Evolutionary conservation across 805 yeast species (phyloP).

Genomic region (Saccharomycopsis olivae): DNA sequence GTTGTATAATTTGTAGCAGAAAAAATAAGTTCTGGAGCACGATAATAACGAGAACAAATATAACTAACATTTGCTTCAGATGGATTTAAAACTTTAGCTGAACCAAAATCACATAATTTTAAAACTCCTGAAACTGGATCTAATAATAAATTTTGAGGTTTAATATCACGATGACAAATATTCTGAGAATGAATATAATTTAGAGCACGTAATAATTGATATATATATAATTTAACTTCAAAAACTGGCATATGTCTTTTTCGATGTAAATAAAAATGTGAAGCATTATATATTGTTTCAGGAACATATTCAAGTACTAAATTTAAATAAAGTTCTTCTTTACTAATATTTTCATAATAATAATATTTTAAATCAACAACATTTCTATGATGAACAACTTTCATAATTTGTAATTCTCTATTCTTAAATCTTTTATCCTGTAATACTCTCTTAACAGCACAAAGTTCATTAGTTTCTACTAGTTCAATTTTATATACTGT

Average conservation of each 20-base stretch:
- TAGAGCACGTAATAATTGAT: slow-evolving; percentile 65
- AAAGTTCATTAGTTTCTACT: slow-evolving; percentile 61
- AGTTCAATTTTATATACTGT: slow-evolving; percentile 87
- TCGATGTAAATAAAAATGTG: slow-evolving; percentile 71
- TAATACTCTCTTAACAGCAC: slow-evolving; percentile 92
- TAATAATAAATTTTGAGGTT: slow-evolving; percentile 80
- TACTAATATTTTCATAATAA: slow-evolving; percentile 67
- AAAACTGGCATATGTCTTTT: slow-evolving; percentile 75
- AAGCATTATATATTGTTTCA: slow-evolving; percentile 88
- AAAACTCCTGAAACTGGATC: slow-evolving; percentile 79
- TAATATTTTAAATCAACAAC: slow-evolving; percentile 81
- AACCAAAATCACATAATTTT: slow-evolving; percentile 93
- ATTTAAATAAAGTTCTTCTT: slow-evolving; percentile 72
- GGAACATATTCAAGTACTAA: slow-evolving; percentile 88
- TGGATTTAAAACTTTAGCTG: slow-evolving; percentile 85
- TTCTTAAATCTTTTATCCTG: slow-evolving; percentile 92
- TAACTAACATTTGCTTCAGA: slow-evolving; percentile 91
- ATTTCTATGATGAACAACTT: slow-evolving; percentile 73
- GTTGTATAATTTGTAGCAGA: slow-evolving; percentile 96
- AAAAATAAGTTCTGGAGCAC: slow-evolving; percentile 96
- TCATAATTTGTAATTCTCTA: slow-evolving; percentile 94
- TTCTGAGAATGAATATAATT: slow-evolving; percentile 67
- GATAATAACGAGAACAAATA: slow-evolving; percentile 90
- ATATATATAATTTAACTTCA: slow-evolving; percentile 79
- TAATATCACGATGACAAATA: slow-evolving; percentile 87